A percentile compares a stretch with the other conserved stretches of the same genome.
These are phyloP conservation scores for Neltuma alba DNA, from an alignment of 306 rosid genomes.

Conservation along the genomic window DNA sequence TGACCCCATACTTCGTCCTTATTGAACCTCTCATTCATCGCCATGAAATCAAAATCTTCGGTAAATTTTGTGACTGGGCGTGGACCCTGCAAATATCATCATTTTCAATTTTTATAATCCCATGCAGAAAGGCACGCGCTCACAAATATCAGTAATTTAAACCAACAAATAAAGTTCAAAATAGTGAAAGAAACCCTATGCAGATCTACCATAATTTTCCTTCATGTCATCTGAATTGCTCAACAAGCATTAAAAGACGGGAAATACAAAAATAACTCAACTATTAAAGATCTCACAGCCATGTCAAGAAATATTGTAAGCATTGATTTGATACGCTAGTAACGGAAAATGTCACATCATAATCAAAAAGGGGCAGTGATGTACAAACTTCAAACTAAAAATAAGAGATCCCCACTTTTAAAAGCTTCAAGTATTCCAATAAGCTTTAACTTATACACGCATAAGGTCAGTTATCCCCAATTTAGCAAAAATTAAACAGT, in stretches of 20 bases:
- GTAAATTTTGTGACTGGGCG: slow-evolving; percentile 49
- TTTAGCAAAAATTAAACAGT: slow-evolving; percentile 16
- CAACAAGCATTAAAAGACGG: not conserved
- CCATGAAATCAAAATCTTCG: slow-evolving; percentile 62
- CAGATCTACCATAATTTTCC: not conserved
- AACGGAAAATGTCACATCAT: not conserved
- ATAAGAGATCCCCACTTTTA: not conserved
- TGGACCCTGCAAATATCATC: slow-evolving; percentile 40
- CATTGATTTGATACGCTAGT: not conserved
- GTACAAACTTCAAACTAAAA: not conserved
- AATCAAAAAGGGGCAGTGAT: not conserved
- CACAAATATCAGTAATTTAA: not conserved
- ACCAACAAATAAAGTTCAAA: not conserved
- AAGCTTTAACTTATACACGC: not conserved
- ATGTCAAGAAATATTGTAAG: slow-evolving; percentile 16
- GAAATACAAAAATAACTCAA: not conserved
- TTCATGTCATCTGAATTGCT: slow-evolving; percentile 16
- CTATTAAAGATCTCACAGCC: not conserved
- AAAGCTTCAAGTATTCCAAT: slow-evolving; percentile 9
- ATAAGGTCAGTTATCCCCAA: not conserved
- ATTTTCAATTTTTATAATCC: slow-evolving; percentile 12
- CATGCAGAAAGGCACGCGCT: slow-evolving; percentile 8
- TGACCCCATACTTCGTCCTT: slow-evolving; percentile 69
- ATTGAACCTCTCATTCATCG: slow-evolving; percentile 67
- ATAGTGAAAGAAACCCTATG: not conserved